Conservation (phyloP, 192 early-diverging fungal species). For the Entomortierella parvispora region DNA sequence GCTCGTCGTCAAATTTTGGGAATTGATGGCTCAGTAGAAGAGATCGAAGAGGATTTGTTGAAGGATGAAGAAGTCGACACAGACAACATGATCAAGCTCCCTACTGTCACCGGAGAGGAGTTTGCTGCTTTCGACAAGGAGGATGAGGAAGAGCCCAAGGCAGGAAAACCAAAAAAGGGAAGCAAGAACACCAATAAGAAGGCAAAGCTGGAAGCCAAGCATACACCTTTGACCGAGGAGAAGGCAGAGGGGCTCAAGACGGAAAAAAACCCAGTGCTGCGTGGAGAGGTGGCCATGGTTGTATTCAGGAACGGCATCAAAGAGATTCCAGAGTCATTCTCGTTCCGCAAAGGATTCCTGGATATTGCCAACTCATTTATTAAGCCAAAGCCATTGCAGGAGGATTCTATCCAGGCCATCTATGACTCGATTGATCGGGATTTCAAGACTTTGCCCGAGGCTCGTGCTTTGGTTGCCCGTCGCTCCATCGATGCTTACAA, state of each 20-base stretch:
- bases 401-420: conserved; percentile 41
- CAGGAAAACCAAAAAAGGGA: conserved; percentile 50
- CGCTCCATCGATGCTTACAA: conserved; percentile 63
- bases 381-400: conserved; percentile 52
- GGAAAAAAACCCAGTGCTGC: conserved; percentile 72
- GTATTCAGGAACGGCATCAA: conserved; percentile 86
- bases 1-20: conserved; percentile 84
- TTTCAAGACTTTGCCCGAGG: conserved; percentile 64
- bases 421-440: conserved; percentile 66
- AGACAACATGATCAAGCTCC: conserved; percentile 64
- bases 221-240: conserved; percentile 54
- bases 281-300: conserved; percentile 78
- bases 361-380: conserved; percentile 69
- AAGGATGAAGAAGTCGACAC: conserved; percentile 55
- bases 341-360: conserved; percentile 80
- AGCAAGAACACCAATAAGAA: conserved; percentile 40
- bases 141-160: conserved; percentile 53
- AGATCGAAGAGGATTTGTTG: conserved; percentile 43
- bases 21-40: conserved; percentile 54
- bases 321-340: conserved; percentile 73
- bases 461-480: conserved; percentile 63
- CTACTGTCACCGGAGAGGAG: conserved; percentile 66
- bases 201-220: conserved; percentile 16
- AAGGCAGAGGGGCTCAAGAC: conserved; percentile 59
- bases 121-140: conserved; percentile 30